These are phyloP conservation scores for Bruguiera gymnorhiza DNA, from an alignment of 345 rosid genomes.

Conservation along the genomic window DNA sequence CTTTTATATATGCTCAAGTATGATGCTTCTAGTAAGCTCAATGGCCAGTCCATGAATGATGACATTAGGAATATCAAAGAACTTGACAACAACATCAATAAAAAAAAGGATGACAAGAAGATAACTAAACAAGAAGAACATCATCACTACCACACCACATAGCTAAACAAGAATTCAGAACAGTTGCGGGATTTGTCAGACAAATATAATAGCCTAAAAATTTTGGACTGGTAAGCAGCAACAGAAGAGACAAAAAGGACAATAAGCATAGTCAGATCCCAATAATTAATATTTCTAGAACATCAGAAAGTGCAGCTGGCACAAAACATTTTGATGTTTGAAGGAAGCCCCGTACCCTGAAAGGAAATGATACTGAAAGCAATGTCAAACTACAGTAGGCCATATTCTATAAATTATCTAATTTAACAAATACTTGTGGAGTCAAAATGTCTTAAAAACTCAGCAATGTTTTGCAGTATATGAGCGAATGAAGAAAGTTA, in stretches of 20 bases:
- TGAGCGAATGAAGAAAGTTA: background rate
- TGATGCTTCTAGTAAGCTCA: background rate
- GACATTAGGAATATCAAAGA: background rate
- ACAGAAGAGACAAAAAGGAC: too few relatives aligned
- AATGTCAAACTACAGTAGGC: background rate
- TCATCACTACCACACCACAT: background rate
- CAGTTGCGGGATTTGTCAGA: too few relatives aligned
- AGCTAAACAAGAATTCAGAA: background rate
- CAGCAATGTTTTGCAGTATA: background rate
- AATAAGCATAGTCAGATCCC: too few relatives aligned
- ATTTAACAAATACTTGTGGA: background rate
- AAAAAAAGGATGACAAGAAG: background rate
- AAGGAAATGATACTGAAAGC: background rate
- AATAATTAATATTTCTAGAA: too few relatives aligned
- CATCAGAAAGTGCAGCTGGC: too few relatives aligned
- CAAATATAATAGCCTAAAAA: too few relatives aligned
- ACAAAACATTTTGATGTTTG: too few relatives aligned
- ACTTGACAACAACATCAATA: background rate
- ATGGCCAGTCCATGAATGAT: background rate
- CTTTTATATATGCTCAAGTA: background rate
- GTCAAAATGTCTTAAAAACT: background rate
- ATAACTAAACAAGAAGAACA: background rate
- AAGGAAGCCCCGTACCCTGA: too few relatives aligned
- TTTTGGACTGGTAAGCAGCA: too few relatives aligned
- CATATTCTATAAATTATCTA: background rate